These are phyloP conservation scores for Plasmopara halstedii DNA, from an alignment of 352 stramenopile genomes.

Conservation along the genomic window DNA sequence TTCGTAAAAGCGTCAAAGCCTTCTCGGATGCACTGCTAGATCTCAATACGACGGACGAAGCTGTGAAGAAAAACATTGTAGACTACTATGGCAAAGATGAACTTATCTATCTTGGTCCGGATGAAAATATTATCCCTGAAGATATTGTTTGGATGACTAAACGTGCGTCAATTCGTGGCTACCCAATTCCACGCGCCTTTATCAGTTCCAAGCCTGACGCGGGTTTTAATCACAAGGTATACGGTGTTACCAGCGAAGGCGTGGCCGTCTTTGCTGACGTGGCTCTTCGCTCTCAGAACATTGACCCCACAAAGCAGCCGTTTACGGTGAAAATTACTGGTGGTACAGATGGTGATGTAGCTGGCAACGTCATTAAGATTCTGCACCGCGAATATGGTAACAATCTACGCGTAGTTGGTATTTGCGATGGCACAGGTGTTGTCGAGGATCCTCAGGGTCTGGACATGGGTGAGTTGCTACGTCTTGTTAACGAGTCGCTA, in stretches of 20 bases:
- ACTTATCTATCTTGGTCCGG: slow-evolving; percentile 75
- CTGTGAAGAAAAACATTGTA: slow-evolving; percentile 62
- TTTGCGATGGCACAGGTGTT: slow-evolving; percentile 89
- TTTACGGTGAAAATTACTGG: slow-evolving; percentile 88
- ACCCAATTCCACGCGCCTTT: slow-evolving; percentile 75
- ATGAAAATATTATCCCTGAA: slow-evolving; percentile 76
- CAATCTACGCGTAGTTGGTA: slow-evolving; percentile 91
- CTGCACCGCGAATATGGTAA: slow-evolving; percentile 89
- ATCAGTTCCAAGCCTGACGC: slow-evolving; percentile 81
- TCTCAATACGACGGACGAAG: slow-evolving; percentile 66
- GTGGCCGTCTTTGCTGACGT: slow-evolving; percentile 80
- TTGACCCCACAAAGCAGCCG: slow-evolving; percentile 61
- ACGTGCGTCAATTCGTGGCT: slow-evolving; percentile 65
- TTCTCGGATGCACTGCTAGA: slow-evolving; percentile 88
- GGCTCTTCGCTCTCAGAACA: slow-evolving; percentile 64
- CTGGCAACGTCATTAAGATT: slow-evolving; percentile 98
- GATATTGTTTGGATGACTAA: slow-evolving; percentile 84
- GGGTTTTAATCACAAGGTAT: slow-evolving; percentile 85
- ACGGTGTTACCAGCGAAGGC: slow-evolving; percentile 76
- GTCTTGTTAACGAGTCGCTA: slow-evolving; percentile 88
- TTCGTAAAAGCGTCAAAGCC: slow-evolving; percentile 96
- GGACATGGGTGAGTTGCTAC: slow-evolving; percentile 90
- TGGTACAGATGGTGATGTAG: slow-evolving; percentile 96
- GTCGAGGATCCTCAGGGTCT: slow-evolving; percentile 94
- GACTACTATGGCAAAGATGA: slow-evolving; percentile 81